Evolutionary conservation across 331 rosid genomes (phyloP).

Genomic region (Phaseolus coccineus): DNA sequence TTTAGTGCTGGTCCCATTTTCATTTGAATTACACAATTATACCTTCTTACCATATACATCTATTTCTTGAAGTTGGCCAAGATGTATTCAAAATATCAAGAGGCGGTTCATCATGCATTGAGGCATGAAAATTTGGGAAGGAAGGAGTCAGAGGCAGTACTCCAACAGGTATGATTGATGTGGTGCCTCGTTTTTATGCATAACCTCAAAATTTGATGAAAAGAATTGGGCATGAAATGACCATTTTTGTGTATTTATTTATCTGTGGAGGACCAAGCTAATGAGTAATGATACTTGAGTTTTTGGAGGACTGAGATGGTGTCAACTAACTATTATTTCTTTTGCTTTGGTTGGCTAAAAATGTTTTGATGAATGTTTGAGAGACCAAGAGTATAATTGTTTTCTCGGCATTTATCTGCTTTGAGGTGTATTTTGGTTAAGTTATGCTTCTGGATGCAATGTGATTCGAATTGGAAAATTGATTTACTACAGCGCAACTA

Average conservation of each 20-base stretch:
- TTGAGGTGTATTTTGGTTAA: background rate
- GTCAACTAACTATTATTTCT: background rate
- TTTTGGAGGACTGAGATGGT: background rate
- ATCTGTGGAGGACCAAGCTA: constrained; percentile 3
- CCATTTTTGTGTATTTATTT: constrained; percentile 11
- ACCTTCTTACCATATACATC: constrained; percentile 5
- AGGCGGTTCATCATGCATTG: constrained; percentile 90
- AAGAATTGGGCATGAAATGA: background rate
- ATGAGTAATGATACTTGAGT: background rate
- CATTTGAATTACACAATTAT: constrained; percentile 33
- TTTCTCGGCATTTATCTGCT: constrained; percentile 4
- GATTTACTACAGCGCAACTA: background rate
- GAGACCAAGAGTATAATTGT: background rate
- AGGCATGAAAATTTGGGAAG: constrained; percentile 96
- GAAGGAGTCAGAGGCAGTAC: constrained; percentile 89
- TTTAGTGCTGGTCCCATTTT: constrained; percentile 13
- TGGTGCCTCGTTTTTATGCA: constrained; percentile 34
- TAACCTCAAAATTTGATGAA: constrained; percentile 1
- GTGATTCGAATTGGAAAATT: background rate
- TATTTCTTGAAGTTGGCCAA: constrained; percentile 73
- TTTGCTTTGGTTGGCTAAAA: constrained; percentile 1
- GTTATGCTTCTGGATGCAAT: background rate
- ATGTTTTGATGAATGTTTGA: background rate
- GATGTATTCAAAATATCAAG: constrained; percentile 93
- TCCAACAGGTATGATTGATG: constrained; percentile 81